Conservation (phyloP, 1,284 basidiomycete genomes). For the Phellinidium pouzarii region DNA sequence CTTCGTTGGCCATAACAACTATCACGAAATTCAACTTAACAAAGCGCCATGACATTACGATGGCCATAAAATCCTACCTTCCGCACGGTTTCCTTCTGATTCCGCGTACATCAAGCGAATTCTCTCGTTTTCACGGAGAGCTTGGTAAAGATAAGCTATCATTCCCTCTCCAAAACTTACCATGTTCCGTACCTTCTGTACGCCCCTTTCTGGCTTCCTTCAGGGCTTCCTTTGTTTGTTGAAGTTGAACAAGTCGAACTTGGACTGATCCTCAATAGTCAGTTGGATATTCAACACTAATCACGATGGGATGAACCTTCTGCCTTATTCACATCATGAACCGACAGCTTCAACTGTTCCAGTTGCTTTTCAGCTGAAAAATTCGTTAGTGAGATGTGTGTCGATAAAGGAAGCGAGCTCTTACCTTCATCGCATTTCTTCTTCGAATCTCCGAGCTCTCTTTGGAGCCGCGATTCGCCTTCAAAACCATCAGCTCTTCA, state of each 20-base stretch:
- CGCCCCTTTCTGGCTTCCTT: slow-evolving; percentile 3
- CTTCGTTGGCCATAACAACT: slow-evolving; percentile 10
- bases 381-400: neutral
- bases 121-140: slow-evolving; percentile 10
- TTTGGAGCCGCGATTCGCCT: neutral
- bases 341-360: neutral
- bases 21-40: neutral
- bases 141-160: neutral
- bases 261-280: neutral
- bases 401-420: neutral
- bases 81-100: slow-evolving; percentile 10
- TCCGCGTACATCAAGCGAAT: slow-evolving; percentile 11
- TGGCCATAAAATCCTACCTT: slow-evolving; percentile 4
- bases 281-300: neutral
- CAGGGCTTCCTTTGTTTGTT: slow-evolving; percentile 3
- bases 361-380: neutral
- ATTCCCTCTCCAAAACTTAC: neutral
- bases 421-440: neutral
- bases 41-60: neutral
- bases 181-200: neutral
- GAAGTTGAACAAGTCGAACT: neutral
- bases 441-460: neutral
- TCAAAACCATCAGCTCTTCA: neutral
- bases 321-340: neutral
- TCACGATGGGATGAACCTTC: neutral